Conservation (phyloP, 2,329 filamentous ascomycete genomes). For the Hortaea sp. region DNA sequence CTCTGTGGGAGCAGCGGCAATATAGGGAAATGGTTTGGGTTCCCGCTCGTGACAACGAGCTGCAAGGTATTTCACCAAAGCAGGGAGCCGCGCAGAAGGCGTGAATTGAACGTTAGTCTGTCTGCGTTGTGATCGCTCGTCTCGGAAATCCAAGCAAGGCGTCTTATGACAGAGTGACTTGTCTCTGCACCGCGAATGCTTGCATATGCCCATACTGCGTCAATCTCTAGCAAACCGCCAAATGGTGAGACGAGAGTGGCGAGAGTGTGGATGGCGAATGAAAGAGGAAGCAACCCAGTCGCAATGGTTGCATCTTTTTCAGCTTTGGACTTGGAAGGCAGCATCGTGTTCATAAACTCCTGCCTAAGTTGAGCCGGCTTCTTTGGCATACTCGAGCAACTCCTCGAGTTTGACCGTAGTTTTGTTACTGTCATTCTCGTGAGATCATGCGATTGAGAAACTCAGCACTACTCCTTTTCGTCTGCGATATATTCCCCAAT, state of each 20-base stretch:
- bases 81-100: constrained; percentile 25
- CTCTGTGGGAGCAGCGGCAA: constrained; percentile 24
- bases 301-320: constrained; percentile 34
- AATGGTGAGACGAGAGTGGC: constrained; percentile 6
- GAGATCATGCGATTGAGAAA: constrained; percentile 32
- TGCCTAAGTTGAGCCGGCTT: constrained; percentile 26
- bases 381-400: constrained; percentile 29
- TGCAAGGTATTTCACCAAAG: constrained; percentile 30
- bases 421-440: constrained; percentile 23
- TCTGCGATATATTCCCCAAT: constrained; percentile 29
- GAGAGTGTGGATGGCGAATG: not conserved
- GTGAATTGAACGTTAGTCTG: constrained; percentile 26
- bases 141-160: constrained; percentile 16
- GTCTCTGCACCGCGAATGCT: constrained; percentile 37
- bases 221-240: constrained; percentile 27
- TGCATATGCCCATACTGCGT: constrained; percentile 28
- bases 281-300: constrained; percentile 27
- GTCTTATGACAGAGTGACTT: constrained; percentile 30
- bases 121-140: constrained; percentile 16
- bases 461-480: constrained; percentile 33
- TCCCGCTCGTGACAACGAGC: constrained; percentile 29
- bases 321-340: constrained; percentile 33
- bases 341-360: constrained; percentile 34
- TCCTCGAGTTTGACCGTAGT: constrained; percentile 31
- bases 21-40: constrained; percentile 25